Conservation (phyloP, 1,284 basidiomycete species). For the Xanthoconium separans region DNA sequence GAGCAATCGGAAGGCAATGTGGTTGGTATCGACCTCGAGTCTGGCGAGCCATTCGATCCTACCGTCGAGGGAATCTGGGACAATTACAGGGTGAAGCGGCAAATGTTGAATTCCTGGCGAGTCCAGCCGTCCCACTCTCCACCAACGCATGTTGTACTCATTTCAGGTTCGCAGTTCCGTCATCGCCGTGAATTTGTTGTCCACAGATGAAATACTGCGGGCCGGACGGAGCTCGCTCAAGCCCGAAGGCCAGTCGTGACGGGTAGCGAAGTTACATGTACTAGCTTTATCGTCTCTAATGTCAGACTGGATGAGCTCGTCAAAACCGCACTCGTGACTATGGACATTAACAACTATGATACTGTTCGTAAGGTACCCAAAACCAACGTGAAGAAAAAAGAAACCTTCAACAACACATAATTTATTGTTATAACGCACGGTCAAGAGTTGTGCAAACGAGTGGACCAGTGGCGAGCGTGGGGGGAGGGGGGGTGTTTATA, state of each 20-base stretch:
- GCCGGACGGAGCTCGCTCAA: slow-evolving; percentile 90
- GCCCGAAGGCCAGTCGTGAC: slow-evolving; percentile 68
- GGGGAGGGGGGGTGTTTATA: slow-evolving; percentile 17
- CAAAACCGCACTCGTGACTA: slow-evolving; percentile 23
- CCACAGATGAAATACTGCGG: slow-evolving; percentile 93
- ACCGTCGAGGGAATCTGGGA: slow-evolving; percentile 97
- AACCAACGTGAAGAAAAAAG: slow-evolving; percentile 8
- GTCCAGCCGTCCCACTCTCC: slow-evolving; percentile 26
- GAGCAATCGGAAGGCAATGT: slow-evolving; percentile 89
- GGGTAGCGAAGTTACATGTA: slow-evolving; percentile 24
- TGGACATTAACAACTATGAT: slow-evolving; percentile 34
- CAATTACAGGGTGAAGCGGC: slow-evolving; percentile 97
- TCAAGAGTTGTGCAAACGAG: slow-evolving; percentile 23
- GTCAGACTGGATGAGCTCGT: slow-evolving; percentile 15
- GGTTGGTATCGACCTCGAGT: slow-evolving; percentile 90
- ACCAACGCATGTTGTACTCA: slow-evolving; percentile 22
- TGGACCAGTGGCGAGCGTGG: slow-evolving; percentile 9
- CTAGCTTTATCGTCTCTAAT: slow-evolving; percentile 21
- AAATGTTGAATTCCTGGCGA: slow-evolving; percentile 96
- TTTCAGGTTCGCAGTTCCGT: slow-evolving; percentile 69
- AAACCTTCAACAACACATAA: slow-evolving; percentile 22
- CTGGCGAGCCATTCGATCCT: slow-evolving; percentile 96
- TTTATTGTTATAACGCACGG: slow-evolving; percentile 25
- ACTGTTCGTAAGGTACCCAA: slow-evolving; percentile 31
- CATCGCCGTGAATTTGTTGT: slow-evolving; percentile 94